Evolutionary conservation across 495 filamentous ascomycete species (phyloP).

Genomic region (Chaetomium fimeti): DNA sequence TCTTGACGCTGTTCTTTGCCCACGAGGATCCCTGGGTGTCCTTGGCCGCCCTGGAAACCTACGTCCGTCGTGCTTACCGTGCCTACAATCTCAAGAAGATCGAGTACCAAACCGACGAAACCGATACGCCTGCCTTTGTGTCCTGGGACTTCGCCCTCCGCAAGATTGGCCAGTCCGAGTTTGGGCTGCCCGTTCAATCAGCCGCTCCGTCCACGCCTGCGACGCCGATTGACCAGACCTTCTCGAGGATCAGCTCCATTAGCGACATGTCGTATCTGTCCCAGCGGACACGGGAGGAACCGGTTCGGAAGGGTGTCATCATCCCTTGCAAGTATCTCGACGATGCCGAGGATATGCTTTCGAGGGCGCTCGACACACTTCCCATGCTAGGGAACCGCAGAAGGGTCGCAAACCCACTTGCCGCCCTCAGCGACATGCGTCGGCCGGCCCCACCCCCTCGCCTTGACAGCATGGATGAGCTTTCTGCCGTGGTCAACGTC

Average conservation of each 20-base stretch:
- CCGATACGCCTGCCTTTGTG: conserved; percentile 75
- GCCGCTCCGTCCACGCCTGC: conserved; percentile 78
- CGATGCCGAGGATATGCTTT: conserved; percentile 82
- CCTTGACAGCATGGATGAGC: conserved; percentile 61
- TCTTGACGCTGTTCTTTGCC: conserved; percentile 88
- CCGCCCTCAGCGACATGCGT: conserved; percentile 71
- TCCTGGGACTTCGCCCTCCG: conserved; percentile 95
- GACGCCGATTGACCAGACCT: conserved; percentile 69
- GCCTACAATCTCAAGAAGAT: conserved; percentile 87
- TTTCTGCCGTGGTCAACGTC: conserved; percentile 87
- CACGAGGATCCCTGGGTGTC: conserved; percentile 95
- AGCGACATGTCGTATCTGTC: conserved; percentile 91
- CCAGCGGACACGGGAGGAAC: conserved; percentile 64
- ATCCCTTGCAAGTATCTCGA: conserved; percentile 90
- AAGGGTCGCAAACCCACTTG: conserved; percentile 56
- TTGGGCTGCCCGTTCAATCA: conserved; percentile 72
- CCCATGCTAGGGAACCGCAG: conserved; percentile 52
- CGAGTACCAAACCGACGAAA: conserved; percentile 74
- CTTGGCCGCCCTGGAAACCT: conserved; percentile 89
- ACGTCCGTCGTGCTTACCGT: conserved; percentile 93
- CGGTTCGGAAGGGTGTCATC: conserved; percentile 88
- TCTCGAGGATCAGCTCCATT: conserved; percentile 85
- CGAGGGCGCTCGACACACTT: conserved; percentile 78
- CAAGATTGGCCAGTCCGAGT: conserved; percentile 87
- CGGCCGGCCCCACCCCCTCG: conserved; percentile 49